Base-by-base conservation (phyloP, 345 rosid species). In the Rhizophora mangle region DNA sequence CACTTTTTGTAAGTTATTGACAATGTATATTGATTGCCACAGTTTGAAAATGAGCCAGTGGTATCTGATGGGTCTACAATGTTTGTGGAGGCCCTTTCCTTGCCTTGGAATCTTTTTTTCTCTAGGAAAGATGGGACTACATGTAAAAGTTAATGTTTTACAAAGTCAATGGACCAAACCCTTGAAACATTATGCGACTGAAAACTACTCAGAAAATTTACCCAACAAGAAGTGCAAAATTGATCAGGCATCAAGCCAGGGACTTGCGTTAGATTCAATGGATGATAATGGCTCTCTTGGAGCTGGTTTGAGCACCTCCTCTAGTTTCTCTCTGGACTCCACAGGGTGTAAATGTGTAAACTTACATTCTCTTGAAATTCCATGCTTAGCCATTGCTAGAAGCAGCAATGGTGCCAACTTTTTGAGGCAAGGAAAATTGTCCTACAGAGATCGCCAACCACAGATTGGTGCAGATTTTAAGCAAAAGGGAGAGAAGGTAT, bases 61-160 rank as follows among this genome's bases (percentile, higher is more conserved):
- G 66, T 75, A 72, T 72, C 79, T 36, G 78, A 82, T 20, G 72
- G 74, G 34, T 69, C 78, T 61, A 70, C 80, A 59, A 63, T 76
- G 65, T 88, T 88, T 76, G 81, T 79, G 26, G 98, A 93, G 87
- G 96, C 88, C 51, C 43, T 80, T 46, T 56, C 91, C 79, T 72
- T 89, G 76, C 95, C 97, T 51, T 91, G 90, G 94, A 84, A 84
- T 76, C 78, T 94, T 68, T 74, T 77, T 79, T 82, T 91, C 75
- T 36, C 75, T 70, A 85, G 68, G 63, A 81, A 80, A 69, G 83
- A 79, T 72, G 86, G 76, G 70, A 72, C 68, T 63, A 3, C 46
- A 30, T 72, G 62, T 76, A 67, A 62, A 62, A 19, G 69, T 60
- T 62, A 62, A 72, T 43, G 67, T 49, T 72, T 59, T 70, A 62